These are phyloP conservation scores for Rubia peregrina DNA, from an alignment of 305 asterid species.

Conservation along the genomic window DNA sequence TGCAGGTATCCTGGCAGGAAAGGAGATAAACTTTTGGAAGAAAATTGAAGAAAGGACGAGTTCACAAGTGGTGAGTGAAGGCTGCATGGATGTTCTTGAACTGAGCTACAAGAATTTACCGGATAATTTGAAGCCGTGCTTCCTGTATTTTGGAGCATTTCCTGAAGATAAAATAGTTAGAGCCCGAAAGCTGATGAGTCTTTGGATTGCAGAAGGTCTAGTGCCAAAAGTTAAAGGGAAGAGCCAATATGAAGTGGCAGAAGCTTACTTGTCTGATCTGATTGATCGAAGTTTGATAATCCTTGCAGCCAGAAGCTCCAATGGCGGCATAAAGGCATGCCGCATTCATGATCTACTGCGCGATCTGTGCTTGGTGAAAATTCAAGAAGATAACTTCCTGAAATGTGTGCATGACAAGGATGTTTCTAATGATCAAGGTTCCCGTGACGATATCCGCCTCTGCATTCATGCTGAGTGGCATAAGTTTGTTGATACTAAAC, in stretches of 20 bases:
- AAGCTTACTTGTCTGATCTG: constrained; percentile 13
- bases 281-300: constrained; percentile 3
- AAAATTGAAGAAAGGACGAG: neutral
- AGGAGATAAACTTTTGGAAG: constrained; percentile 1
- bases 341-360: constrained; percentile 13
- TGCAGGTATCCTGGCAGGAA: constrained; percentile 11
- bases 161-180: constrained; percentile 1
- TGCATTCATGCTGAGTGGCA: neutral
- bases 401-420: neutral
- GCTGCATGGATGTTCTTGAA: constrained; percentile 3
- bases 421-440: neutral
- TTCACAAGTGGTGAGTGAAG: neutral
- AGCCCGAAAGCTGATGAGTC: neutral
- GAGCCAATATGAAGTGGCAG: constrained; percentile 11
- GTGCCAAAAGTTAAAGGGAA: neutral
- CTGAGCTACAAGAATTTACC: constrained; percentile 19
- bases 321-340: constrained; percentile 1
- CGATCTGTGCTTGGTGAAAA: constrained; percentile 15
- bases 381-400: constrained; percentile 6
- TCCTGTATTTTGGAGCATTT: constrained; percentile 15
- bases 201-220: constrained; percentile 23
- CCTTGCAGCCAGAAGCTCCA: neutral
- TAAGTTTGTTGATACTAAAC: neutral
- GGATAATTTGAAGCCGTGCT: constrained; percentile 6
- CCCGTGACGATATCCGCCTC: constrained; percentile 5